phyloP scores from a whole-genome alignment of 306 rosid species.

The Fragaria nilgerrensis region DNA sequence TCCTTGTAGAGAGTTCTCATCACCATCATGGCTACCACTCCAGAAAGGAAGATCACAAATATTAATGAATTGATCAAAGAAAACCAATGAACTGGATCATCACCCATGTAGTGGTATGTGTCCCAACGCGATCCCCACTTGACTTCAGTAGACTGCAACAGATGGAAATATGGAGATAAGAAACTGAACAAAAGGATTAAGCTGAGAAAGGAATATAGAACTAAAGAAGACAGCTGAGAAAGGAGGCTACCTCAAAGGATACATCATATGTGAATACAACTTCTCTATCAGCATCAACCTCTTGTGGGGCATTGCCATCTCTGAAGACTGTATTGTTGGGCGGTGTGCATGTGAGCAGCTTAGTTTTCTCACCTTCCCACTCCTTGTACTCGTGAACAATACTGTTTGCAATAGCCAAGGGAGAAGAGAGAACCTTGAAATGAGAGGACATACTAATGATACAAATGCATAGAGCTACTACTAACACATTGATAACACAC shows the following conservation, averaged over 20 bases:
- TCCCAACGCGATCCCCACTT: constrained; percentile 69
- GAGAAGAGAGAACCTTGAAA: neutral
- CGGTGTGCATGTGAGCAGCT: neutral
- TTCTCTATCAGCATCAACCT: neutral
- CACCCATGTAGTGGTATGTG: too few relatives aligned
- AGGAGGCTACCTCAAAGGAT: neutral
- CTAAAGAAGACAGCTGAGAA: neutral
- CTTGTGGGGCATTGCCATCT: neutral
- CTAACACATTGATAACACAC: neutral
- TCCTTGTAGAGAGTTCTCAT: constrained; percentile 96
- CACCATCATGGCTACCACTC: constrained; percentile 98
- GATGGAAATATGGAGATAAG: neutral
- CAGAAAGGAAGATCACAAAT: constrained; percentile 92
- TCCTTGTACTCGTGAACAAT: neutral
- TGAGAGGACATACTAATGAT: neutral
- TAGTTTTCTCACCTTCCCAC: neutral
- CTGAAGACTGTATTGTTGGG: neutral
- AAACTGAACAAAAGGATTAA: neutral
- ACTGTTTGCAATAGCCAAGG: neutral
- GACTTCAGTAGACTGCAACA: constrained; percentile 71
- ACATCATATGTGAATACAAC: neutral
- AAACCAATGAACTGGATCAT: too few relatives aligned
- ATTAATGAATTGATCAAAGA: constrained; percentile 83
- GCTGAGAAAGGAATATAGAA: neutral
- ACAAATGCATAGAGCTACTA: neutral